These are phyloP conservation scores for Calocera cornea DNA, from an alignment of 768 basidiomycete species.

Conservation along the genomic window DNA sequence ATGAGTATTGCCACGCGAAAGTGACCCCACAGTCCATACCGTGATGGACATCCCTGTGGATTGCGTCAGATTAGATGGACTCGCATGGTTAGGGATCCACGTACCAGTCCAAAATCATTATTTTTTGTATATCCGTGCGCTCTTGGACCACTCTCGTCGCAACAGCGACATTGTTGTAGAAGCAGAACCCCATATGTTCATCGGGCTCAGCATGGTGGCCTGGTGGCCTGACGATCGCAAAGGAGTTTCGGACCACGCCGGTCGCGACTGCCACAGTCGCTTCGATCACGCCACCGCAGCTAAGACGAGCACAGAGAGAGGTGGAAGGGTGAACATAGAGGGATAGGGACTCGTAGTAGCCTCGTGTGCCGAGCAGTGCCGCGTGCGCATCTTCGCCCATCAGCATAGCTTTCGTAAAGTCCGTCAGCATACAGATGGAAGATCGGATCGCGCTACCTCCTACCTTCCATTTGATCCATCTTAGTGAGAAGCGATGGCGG, in stretches of 20 bases:
- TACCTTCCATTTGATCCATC: constrained; percentile 69
- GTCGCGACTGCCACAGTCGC: constrained; percentile 75
- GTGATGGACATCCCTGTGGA: constrained; percentile 82
- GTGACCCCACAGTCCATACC: constrained; percentile 33
- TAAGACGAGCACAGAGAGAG: constrained; percentile 69
- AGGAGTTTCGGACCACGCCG: constrained; percentile 64
- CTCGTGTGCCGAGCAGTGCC: constrained; percentile 57
- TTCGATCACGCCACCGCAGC: constrained; percentile 91
- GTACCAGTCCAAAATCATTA: constrained; percentile 91
- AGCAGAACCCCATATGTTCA: constrained; percentile 98
- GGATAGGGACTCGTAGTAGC: constrained; percentile 81
- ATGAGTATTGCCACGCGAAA: not conserved
- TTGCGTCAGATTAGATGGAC: not conserved
- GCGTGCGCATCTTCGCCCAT: constrained; percentile 56
- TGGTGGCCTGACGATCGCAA: constrained; percentile 93
- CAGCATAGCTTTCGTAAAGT: constrained; percentile 8
- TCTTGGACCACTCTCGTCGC: constrained; percentile 72
- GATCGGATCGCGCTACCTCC: constrained; percentile 23
- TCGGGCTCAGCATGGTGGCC: constrained; percentile 98
- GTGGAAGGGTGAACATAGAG: constrained; percentile 84
- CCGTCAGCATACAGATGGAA: not conserved
- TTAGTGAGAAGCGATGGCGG: constrained; percentile 85
- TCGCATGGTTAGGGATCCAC: constrained; percentile 19
- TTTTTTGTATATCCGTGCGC: constrained; percentile 53
- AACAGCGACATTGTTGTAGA: constrained; percentile 96